Evolutionary conservation across 495 filamentous ascomycete species (phyloP).

Genomic region (Trichoderma erinaceum): DNA sequence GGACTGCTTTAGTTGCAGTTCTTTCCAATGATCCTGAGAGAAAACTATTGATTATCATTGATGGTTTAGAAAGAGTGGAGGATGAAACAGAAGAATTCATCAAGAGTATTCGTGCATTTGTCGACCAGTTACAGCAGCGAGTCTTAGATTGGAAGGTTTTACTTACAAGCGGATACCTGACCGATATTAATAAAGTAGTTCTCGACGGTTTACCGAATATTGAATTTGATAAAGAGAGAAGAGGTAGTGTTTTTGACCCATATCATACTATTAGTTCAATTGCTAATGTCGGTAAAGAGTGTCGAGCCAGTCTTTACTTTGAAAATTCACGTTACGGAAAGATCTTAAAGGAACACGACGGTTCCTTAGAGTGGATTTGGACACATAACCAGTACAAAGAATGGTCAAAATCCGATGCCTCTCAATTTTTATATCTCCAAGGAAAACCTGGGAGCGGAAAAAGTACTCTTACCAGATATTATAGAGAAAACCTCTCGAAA

Average conservation of each 20-base stretch:
- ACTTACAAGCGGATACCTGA: background rate
- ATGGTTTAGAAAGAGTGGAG: background rate
- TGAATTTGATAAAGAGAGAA: background rate
- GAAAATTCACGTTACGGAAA: background rate
- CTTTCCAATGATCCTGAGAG: background rate
- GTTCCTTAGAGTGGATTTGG: background rate
- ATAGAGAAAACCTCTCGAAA: background rate
- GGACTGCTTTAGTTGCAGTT: background rate
- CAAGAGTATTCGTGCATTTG: background rate
- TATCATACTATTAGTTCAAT: background rate
- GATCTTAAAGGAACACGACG: background rate
- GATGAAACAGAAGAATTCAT: background rate
- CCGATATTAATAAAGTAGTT: background rate
- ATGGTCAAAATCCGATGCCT: background rate
- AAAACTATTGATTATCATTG: background rate
- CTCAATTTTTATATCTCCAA: background rate
- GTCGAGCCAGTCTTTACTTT: background rate
- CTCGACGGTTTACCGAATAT: background rate
- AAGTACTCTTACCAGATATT: background rate
- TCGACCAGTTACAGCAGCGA: background rate
- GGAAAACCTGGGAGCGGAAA: background rate
- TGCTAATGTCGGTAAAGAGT: background rate
- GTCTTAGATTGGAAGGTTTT: background rate
- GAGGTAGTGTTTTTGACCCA: background rate
- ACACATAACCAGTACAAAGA: background rate